phyloP scores from a whole-genome alignment of 1,284 basidiomycete species.

The Pterula multifida region DNA sequence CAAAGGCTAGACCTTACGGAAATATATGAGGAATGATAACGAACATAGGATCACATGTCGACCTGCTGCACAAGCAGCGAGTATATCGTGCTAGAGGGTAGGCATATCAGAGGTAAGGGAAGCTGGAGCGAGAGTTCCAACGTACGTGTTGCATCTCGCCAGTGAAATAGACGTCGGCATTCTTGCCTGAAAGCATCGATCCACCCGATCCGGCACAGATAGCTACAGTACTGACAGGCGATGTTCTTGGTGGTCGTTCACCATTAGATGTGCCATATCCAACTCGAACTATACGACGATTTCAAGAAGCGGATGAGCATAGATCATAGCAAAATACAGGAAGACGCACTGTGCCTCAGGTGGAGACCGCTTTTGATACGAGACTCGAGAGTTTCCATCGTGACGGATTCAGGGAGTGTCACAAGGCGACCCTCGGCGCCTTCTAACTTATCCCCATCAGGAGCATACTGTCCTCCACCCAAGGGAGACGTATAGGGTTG shows the following conservation, averaged over 20 bases:
- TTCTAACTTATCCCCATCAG: conserved; percentile 21
- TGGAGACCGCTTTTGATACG: conserved; percentile 62
- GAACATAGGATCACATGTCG: conserved; percentile 71
- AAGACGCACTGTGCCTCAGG: conserved; percentile 47
- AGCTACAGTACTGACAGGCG: conserved; percentile 43
- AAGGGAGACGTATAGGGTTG: conserved; percentile 22
- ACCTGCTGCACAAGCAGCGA: conserved; percentile 63
- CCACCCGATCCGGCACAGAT: conserved; percentile 83
- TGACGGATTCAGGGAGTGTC: conserved; percentile 40
- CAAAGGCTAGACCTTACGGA: too few relatives aligned
- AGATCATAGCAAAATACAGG: conserved; percentile 6
- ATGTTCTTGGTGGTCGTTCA: conserved; percentile 11
- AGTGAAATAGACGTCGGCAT: conserved; percentile 78
- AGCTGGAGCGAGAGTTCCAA: conserved; percentile 8
- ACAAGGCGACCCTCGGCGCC: conserved; percentile 66
- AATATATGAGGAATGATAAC: conserved; percentile 16
- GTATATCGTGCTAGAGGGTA: conserved; percentile 60
- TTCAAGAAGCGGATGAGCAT: too few relatives aligned
- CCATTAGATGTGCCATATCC: conserved; percentile 33
- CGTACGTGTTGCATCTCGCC: conserved; percentile 87
- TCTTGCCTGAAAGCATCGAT: conserved; percentile 53
- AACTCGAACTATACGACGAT: conserved; percentile 58
- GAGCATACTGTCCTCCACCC: conserved; percentile 24
- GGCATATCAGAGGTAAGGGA: conserved; percentile 6
- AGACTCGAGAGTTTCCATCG: conserved; percentile 45